Percentiles rank a stretch among this genome's conserved stretches.
phyloP scores from a whole-genome alignment of 192 early-diverging fungal genomes.

The Entomortierella parvispora region DNA sequence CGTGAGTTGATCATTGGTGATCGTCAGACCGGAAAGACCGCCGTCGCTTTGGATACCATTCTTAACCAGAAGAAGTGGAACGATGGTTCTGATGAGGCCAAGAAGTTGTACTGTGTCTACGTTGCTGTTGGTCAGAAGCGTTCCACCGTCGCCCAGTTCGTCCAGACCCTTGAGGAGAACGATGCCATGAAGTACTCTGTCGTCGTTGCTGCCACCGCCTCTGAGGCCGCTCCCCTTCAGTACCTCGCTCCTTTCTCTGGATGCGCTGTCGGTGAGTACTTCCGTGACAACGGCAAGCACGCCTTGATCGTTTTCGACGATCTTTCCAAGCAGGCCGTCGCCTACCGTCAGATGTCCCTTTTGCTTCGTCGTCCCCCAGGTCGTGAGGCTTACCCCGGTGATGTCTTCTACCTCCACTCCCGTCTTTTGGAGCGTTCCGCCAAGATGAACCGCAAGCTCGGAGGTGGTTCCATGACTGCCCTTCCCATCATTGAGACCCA shows the following conservation, averaged over 20 bases:
- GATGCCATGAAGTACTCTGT: conserved; percentile 99
- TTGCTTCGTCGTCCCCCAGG: conserved; percentile 99
- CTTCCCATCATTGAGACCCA: conserved; percentile 99
- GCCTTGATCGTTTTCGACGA: conserved; percentile 99
- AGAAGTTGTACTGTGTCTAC: conserved; percentile 99
- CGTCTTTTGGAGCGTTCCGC: conserved; percentile 98
- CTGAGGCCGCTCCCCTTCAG: conserved; percentile 98
- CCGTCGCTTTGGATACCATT: conserved; percentile 98
- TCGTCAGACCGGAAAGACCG: conserved; percentile 99
- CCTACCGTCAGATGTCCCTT: conserved; percentile 99
- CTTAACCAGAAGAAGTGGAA: conserved; percentile 99
- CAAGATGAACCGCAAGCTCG: conserved; percentile 98
- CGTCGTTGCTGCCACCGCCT: conserved; percentile 98
- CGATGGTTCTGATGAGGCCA: conserved; percentile 91
- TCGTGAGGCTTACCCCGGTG: conserved; percentile 99
- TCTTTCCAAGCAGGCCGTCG: conserved; percentile 99
- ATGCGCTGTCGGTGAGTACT: conserved; percentile 98
- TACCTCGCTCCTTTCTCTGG: conserved; percentile 99
- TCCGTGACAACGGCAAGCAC: conserved; percentile 99
- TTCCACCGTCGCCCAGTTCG: conserved; percentile 99
- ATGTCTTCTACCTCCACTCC: conserved; percentile 99
- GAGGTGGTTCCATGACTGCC: conserved; percentile 97
- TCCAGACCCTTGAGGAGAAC: conserved; percentile 95
- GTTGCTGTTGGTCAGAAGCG: conserved; percentile 99
- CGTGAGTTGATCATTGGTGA: conserved; percentile 99